Evolutionary conservation across 2,329 filamentous ascomycete species (phyloP).

Genomic region (Tolypocladium guangdongense): DNA sequence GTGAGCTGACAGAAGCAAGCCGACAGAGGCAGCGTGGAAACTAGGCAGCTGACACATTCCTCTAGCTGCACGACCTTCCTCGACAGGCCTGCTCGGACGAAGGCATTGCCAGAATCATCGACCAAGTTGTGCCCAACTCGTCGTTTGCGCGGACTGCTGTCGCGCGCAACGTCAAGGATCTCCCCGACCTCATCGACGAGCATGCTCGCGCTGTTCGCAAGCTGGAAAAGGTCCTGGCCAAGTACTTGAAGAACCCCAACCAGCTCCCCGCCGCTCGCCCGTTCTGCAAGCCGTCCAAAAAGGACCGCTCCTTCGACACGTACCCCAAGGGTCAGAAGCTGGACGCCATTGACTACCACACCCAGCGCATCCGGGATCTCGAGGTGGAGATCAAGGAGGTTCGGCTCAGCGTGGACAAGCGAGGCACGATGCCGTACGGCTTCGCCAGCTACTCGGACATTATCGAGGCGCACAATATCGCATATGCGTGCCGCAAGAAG

Average conservation of each 20-base stretch:
- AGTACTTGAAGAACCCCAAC: constrained; percentile 80
- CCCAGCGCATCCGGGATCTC: constrained; percentile 69
- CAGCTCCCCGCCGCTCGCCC: constrained; percentile 69
- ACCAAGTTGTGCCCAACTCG: constrained; percentile 66
- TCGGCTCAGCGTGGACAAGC: constrained; percentile 70
- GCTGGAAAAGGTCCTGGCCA: constrained; percentile 74
- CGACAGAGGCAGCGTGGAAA: neutral
- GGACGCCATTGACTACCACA: constrained; percentile 90
- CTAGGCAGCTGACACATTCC: constrained; percentile 4
- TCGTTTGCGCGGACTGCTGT: constrained; percentile 72
- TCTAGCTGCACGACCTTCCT: constrained; percentile 72
- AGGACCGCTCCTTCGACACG: constrained; percentile 56
- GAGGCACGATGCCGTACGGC: constrained; percentile 81
- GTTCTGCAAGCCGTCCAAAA: constrained; percentile 67
- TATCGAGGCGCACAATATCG: constrained; percentile 76
- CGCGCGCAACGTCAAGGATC: constrained; percentile 81
- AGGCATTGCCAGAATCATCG: constrained; percentile 74
- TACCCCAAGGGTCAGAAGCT: constrained; percentile 64
- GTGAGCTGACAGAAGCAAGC: constrained; percentile 23
- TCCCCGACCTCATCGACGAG: constrained; percentile 75
- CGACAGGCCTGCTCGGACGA: constrained; percentile 70
- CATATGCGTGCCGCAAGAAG: constrained; percentile 70
- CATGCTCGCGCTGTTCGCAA: constrained; percentile 73
- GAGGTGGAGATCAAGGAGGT: constrained; percentile 79
- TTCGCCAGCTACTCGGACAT: constrained; percentile 92